phyloP scores from a whole-genome alignment of 352 stramenopile genomes.

The Pythium sukuiense region DNA sequence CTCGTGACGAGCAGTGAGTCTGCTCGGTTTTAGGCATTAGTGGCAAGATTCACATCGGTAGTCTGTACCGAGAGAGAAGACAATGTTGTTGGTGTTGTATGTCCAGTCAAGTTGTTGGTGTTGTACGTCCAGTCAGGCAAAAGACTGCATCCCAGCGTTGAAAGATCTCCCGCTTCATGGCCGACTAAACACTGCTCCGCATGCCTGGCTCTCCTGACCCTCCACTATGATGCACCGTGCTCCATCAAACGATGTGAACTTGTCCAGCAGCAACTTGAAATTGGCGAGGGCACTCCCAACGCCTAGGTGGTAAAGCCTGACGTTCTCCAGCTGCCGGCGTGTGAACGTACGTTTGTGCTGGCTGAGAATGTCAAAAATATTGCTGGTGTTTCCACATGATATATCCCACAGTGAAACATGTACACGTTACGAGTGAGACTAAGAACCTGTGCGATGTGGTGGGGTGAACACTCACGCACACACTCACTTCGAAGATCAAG shows the following conservation, averaged over 20 bases:
- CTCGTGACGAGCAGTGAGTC: conserved; percentile 24
- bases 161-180: conserved; percentile 17
- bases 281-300: not conserved
- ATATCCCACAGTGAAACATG: no score
- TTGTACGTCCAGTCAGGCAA: conserved; percentile 30
- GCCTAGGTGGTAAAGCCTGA: conserved; percentile 3
- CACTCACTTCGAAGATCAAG: no score
- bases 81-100: no score
- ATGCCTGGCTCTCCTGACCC: conserved; percentile 7
- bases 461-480: no score
- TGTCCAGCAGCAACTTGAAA: conserved; percentile 3
- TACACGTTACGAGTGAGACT: no score
- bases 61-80: conserved; percentile 25
- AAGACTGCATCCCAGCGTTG: conserved; percentile 10
- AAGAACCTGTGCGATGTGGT: no score
- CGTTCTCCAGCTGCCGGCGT: not conserved
- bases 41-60: no score
- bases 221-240: conserved; percentile 1
- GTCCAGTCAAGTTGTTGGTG: conserved; percentile 26
- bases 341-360: not conserved
- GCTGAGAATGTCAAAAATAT: not conserved
- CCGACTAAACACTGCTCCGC: conserved; percentile 16
- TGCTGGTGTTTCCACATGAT: not conserved
- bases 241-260: conserved; percentile 2
- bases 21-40: no score